These are phyloP conservation scores for Morella rubra DNA, from an alignment of 306 rosid genomes.

Conservation along the genomic window DNA sequence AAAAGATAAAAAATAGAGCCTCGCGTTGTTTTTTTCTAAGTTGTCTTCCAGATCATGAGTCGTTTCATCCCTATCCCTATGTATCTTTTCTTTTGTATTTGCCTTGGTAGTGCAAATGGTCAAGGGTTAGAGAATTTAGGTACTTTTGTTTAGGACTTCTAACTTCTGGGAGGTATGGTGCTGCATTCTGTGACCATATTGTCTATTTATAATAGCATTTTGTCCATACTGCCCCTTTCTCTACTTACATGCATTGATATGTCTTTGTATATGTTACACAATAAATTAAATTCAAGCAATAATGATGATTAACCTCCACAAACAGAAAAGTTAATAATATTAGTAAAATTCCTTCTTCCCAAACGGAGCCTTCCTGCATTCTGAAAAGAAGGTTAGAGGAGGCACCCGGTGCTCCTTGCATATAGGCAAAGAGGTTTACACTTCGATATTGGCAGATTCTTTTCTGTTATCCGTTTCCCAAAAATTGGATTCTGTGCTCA, in stretches of 20 bases:
- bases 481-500: background rate
- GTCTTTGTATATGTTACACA: background rate
- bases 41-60: slow-evolving; percentile 15
- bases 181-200: slow-evolving; percentile 1
- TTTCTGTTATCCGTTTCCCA: no score
- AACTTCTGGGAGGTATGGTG: slow-evolving; percentile 1
- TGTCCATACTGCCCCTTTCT: no score
- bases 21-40: no score
- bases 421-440: no score
- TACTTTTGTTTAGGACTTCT: slow-evolving; percentile 8
- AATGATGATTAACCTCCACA: background rate
- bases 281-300: background rate
- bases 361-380: background rate
- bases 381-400: no score
- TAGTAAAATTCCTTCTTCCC: background rate
- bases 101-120: slow-evolving; percentile 24
- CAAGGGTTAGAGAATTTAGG: slow-evolving; percentile 13
- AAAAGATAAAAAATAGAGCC: no score
- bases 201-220: background rate
- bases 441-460: no score
- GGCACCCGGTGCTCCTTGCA: no score
- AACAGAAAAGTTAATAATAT: background rate
- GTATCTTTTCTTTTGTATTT: background rate
- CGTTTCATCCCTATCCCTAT: background rate
- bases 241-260: background rate